Base-by-base conservation (phyloP, 176 grass and related monocot species). In the Paspalum vaginatum region DNA sequence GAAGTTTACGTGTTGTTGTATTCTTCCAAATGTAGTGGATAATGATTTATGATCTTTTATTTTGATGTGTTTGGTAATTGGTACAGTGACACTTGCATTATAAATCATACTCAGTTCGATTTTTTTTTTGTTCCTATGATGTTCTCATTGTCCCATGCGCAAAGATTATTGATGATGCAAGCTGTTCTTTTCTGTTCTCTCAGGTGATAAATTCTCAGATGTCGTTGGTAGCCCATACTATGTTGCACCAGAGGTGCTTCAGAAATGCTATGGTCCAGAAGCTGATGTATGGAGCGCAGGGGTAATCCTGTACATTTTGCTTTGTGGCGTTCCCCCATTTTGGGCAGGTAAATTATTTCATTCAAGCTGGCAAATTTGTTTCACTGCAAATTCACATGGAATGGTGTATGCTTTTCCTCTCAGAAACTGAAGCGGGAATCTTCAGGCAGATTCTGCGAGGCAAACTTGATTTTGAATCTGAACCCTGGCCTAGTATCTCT, bases 261-360 rank as follows among this genome's bases (percentile, higher is more conserved):
- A 87, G 74, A 99, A 99, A 85, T 96, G 79, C 51, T 99, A 99
- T 85, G 97, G 97, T 82, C 93, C 88, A 41, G 97, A 99, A 95
- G 87, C 97, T 79, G 97, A 99, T 93, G 97, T 99, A 16, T 99
- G 97, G 97, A 99, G 97, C 7, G 97, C 97, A 67, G 97, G 97
- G 58, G 87, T 99, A 63, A 99, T 99, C 80, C 82, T 96, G 55
- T 99, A 99, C 75, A 99, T 99, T 89, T 89, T 99, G 81, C 85
- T 99, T 75, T 96, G 97, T 61, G 97, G 97, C 49, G 97, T 99
- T 27, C 97, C 97, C 24, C 97, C 93, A 78, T 99, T 99, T 82
- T 99, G 97, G 97, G 97, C 91, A 88, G 97, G 97, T 99, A 86
- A 73, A 37, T 11, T 75, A 50, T 60, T 76, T 42, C 38, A 54